phyloP scores from a whole-genome alignment of 2,329 filamentous ascomycete species.

The Esteya vermicola region DNA sequence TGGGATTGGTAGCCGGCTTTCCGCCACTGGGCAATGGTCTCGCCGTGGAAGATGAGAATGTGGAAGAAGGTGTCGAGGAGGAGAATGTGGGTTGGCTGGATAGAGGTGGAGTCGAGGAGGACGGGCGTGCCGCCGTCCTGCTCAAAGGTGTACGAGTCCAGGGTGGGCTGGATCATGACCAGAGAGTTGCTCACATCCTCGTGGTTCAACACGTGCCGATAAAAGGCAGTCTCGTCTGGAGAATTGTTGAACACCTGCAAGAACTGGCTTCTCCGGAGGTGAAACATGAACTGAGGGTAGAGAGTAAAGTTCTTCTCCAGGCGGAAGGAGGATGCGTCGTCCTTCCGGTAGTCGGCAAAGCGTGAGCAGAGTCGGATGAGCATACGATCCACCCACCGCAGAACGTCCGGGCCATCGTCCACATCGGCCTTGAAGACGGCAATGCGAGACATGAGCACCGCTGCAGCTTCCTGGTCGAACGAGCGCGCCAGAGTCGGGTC shows the following conservation, averaged over 20 bases:
- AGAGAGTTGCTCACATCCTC: slow-evolving; percentile 95
- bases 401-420: slow-evolving; percentile 93
- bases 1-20: slow-evolving; percentile 97
- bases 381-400: slow-evolving; percentile 98
- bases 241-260: slow-evolving; percentile 99
- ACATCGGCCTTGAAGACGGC: slow-evolving; percentile 98
- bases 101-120: slow-evolving; percentile 90
- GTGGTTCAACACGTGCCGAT: slow-evolving; percentile 90
- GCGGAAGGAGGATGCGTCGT: slow-evolving; percentile 92
- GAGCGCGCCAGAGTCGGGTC: slow-evolving; percentile 92
- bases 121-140: slow-evolving; percentile 87
- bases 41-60: slow-evolving; percentile 96
- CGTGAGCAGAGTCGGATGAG: slow-evolving; percentile 89
- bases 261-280: slow-evolving; percentile 91
- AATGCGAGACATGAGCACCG: slow-evolving; percentile 97
- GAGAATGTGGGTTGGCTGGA: slow-evolving; percentile 85
- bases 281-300: slow-evolving; percentile 99
- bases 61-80: slow-evolving; percentile 98
- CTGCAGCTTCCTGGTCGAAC: slow-evolving; percentile 95
- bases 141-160: slow-evolving; percentile 95
- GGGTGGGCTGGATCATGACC: slow-evolving; percentile 96
- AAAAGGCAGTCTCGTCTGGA: slow-evolving; percentile 97
- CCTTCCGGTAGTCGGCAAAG: slow-evolving; percentile 96
- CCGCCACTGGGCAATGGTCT: slow-evolving; percentile 95
- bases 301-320: slow-evolving; percentile 98